A percentile compares a stretch with the other conserved stretches of the same genome.
These are phyloP conservation scores for Backusella australiensis DNA, from an alignment of 192 early-diverging fungal genomes.

Conservation along the genomic window DNA sequence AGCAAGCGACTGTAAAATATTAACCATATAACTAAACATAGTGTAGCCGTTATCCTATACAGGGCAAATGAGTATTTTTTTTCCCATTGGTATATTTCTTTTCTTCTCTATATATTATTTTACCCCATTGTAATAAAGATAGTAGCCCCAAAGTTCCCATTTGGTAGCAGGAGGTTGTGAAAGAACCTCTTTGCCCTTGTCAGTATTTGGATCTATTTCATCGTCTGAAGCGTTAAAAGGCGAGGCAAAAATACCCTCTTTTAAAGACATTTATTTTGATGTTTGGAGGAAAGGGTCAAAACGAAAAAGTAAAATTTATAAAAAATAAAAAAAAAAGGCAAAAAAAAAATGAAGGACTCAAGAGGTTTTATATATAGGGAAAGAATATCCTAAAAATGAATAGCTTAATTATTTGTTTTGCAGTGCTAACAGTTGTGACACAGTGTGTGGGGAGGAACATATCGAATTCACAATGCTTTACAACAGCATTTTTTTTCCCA, in stretches of 20 bases:
- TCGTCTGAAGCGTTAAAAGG: conserved; percentile 31
- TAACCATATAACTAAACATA: conserved; percentile 32
- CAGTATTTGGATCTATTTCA: conserved; percentile 18
- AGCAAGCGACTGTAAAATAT: conserved; percentile 29
- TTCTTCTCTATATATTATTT: not conserved
- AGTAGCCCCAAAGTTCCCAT: conserved; percentile 33
- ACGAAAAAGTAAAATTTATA: not conserved
- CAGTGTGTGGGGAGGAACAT: not conserved
- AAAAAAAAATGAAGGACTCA: not conserved
- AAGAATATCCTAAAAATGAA: not conserved
- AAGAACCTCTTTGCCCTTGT: not conserved
- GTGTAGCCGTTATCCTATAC: conserved; percentile 36
- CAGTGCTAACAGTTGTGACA: not conserved
- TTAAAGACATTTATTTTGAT: not conserved
- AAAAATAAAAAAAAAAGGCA: conserved; percentile 7
- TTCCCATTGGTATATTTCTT: not conserved
- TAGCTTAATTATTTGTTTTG: not conserved
- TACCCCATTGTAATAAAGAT: conserved; percentile 40
- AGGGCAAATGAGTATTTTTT: not conserved
- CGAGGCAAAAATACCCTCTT: conserved; percentile 13
- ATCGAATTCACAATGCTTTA: not conserved
- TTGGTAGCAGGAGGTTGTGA: conserved; percentile 28
- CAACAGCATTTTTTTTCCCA: not conserved
- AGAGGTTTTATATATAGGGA: not conserved
- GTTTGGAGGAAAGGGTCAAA: not conserved